Base-by-base conservation (phyloP, 78 protist genomes). In the Tieghemostelium lacteum region DNA sequence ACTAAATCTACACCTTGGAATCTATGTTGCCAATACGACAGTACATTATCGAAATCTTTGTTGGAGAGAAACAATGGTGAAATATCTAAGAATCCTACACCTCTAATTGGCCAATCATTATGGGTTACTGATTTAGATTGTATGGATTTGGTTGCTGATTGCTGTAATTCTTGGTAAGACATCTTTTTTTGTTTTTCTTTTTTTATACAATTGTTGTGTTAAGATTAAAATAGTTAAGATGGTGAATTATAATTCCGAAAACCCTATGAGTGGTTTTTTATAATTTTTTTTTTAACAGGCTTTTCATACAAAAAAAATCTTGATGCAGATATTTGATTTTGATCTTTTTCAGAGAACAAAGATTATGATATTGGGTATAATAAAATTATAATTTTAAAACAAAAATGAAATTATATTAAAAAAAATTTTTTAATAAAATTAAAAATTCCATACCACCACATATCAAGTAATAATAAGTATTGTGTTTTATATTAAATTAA, bases 1-100 rank as follows among this genome's bases (percentile, higher is more conserved):
- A 83, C 71, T 10, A 83, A 40, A 29, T 83, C 60, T 4, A 69
- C 77, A 69, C 69, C 77, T 54, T 37, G 36, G 49, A 83, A 83
- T 83, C 77, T 83, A 69, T 83, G 14, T 69, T 69, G 69, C 74
- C 75, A 83, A 29, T 83, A 83, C 55, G 50, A 49, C 2, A 83
- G 26, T 1, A 83, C 57, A 7, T n/a, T 2, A 28, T 70, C 52
- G n/a, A 69, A 69, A 36, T 83, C 70, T 7, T 69, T 52, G 33
- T 39, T 22, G 1, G 70, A 69, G 10, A 83, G 45, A 69, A 83
- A 83, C 31, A 83, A 61, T 12, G 67, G 67, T 31, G 89, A 69
- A 5, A 83, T 55, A 69, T 83, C 89, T 26, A 57, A 39, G 39
- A 83, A 83, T 36, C 70, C 40, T 24, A 83, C 89, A 28, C 89